A percentile compares a stretch with the other conserved stretches of the same genome.
phyloP scores from a whole-genome alignment of 495 filamentous ascomycete genomes.

The Penicillium manginii region DNA sequence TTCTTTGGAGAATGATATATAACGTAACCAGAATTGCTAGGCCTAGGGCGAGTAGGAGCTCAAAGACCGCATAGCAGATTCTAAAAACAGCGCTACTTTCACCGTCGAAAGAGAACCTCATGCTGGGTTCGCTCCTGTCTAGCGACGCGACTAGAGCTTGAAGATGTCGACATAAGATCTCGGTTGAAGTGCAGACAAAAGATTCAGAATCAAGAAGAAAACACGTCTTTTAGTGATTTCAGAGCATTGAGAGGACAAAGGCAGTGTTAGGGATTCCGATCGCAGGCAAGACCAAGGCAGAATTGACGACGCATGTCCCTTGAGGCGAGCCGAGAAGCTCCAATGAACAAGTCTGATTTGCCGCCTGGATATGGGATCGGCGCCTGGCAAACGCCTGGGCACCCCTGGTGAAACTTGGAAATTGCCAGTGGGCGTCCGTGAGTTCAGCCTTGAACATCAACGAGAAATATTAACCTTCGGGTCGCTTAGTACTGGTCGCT shows the following conservation, averaged over 20 bases:
- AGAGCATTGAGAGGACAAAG: neutral
- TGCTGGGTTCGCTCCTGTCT: neutral
- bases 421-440: neutral
- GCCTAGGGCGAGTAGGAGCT: neutral
- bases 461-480: too few relatives aligned
- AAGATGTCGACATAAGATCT: neutral
- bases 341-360: neutral
- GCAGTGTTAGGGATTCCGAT: neutral
- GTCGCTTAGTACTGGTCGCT: too few relatives aligned
- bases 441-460: too few relatives aligned
- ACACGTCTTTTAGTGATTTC: neutral
- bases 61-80: neutral
- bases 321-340: neutral
- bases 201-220: too few relatives aligned
- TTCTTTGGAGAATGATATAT: neutral
- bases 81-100: neutral
- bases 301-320: neutral
- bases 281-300: neutral
- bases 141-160: neutral
- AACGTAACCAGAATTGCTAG: neutral
- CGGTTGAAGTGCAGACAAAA: neutral
- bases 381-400: neutral
- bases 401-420: too few relatives aligned
- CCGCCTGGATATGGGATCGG: neutral
- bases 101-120: neutral